Evolutionary conservation across 805 yeast species (phyloP).

Genomic region (Lipomyces sp.): DNA sequence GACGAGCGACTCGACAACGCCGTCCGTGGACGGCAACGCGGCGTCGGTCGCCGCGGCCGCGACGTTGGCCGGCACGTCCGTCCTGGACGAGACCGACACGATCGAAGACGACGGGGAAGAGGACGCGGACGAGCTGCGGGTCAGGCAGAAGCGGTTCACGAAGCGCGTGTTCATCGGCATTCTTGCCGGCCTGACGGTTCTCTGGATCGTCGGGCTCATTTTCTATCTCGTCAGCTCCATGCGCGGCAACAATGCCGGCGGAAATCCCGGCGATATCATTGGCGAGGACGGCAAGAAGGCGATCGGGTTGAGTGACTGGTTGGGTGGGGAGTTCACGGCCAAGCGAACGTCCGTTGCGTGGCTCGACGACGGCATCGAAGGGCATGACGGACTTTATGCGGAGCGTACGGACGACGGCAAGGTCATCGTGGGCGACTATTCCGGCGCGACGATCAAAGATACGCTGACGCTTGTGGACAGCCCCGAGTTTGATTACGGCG

Average conservation of each 20-base stretch:
- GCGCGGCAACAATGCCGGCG: constrained; percentile 2
- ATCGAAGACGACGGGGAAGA: constrained; percentile 5
- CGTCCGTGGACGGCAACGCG: too few relatives aligned
- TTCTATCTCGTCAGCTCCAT: constrained; percentile 16
- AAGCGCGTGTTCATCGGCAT: constrained; percentile 22
- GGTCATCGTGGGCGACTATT: constrained; percentile 24
- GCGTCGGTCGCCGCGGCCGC: constrained; percentile 16
- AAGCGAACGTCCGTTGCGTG: constrained; percentile 14
- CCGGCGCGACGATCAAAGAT: constrained; percentile 16
- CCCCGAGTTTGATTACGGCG: constrained; percentile 10
- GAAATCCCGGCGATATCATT: neutral
- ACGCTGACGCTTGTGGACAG: constrained; percentile 16
- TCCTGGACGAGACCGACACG: neutral
- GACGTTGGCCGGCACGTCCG: neutral
- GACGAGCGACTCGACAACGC: neutral
- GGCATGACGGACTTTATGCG: constrained; percentile 27
- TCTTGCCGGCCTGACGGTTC: constrained; percentile 7
- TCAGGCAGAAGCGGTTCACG: constrained; percentile 4
- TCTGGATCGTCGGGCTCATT: constrained; percentile 23
- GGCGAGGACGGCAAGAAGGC: constrained; percentile 2
- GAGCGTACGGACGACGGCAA: constrained; percentile 19
- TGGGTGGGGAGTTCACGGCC: constrained; percentile 22
- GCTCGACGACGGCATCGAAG: constrained; percentile 27
- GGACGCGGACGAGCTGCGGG: neutral
- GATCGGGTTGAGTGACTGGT: constrained; percentile 13